These are phyloP conservation scores for Cardiospermum halicacabum DNA, from an alignment of 345 rosid species.

Conservation along the genomic window DNA sequence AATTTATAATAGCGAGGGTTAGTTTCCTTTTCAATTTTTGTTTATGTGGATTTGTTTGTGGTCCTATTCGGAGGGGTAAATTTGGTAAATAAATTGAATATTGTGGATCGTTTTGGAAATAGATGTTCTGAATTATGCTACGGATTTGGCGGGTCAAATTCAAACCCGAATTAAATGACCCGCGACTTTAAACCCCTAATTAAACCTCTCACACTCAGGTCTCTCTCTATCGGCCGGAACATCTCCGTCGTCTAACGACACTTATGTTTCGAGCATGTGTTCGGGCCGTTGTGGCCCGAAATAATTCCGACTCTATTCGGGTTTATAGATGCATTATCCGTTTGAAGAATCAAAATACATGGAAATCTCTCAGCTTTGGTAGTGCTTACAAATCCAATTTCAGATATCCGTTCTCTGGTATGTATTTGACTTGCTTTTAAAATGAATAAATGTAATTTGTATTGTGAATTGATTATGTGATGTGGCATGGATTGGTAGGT, in stretches of 20 bases:
- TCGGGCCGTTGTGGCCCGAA: constrained; percentile 1
- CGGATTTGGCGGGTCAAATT: too few species aligned
- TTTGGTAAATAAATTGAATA: neutral
- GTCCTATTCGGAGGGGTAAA: neutral
- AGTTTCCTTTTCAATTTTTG: neutral
- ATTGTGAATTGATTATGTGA: neutral
- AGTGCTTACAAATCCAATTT: neutral
- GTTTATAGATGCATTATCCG: neutral
- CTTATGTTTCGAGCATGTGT: constrained; percentile 3
- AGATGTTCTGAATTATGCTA: neutral
- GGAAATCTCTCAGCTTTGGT: neutral
- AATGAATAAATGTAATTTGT: neutral
- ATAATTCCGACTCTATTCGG: neutral
- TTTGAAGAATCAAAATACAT: neutral
- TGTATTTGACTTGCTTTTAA: neutral
- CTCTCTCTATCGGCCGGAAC: too few species aligned
- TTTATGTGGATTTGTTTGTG: neutral
- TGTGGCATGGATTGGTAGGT: neutral
- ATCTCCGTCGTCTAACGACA: constrained; percentile 7
- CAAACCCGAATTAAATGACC: too few species aligned
- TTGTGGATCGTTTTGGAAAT: neutral
- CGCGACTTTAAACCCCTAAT: too few species aligned
- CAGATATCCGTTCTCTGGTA: neutral
- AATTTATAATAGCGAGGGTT: neutral
- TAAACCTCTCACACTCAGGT: too few species aligned